Percentiles rank a stretch among this genome's conserved stretches.
These are phyloP conservation scores for Rubus idaeus DNA, from an alignment of 306 rosid genomes.

Conservation along the genomic window DNA sequence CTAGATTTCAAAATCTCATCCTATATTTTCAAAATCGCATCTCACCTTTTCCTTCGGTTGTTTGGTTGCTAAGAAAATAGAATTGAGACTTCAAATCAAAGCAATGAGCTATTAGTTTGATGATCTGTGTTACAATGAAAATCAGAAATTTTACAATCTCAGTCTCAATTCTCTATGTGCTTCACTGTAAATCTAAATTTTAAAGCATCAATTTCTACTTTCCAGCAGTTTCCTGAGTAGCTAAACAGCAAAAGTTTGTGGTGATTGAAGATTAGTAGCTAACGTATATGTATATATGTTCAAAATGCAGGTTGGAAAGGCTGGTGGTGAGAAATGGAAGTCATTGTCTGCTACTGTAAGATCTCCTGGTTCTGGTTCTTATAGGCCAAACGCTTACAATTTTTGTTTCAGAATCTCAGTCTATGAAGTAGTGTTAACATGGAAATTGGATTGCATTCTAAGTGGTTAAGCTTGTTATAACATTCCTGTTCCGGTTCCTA, in stretches of 20 bases:
- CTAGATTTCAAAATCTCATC: background rate
- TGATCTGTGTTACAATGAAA: background rate
- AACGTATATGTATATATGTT: background rate
- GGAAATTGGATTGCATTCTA: background rate
- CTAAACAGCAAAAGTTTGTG: background rate
- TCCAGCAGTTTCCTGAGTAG: background rate
- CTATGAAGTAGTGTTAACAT: background rate
- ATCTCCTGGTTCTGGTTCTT: background rate
- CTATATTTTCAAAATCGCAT: background rate
- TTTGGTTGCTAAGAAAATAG: background rate
- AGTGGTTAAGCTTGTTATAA: background rate
- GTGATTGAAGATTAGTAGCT: background rate
- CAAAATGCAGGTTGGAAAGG: conserved; percentile 1
- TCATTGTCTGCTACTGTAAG: background rate
- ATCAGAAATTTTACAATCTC: background rate
- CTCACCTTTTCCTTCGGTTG: background rate
- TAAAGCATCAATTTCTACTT: background rate
- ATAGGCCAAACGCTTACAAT: background rate
- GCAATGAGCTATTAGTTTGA: background rate
- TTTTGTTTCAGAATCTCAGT: background rate
- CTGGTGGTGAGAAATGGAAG: conserved; percentile 8
- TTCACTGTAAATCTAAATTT: background rate
- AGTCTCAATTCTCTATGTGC: background rate
- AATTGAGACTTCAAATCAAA: background rate
- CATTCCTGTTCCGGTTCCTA: background rate